A percentile compares a stretch with the other conserved stretches of the same genome.
Evolutionary conservation across 768 basidiomycete species (phyloP).

Genomic region (Epithele typhae): DNA sequence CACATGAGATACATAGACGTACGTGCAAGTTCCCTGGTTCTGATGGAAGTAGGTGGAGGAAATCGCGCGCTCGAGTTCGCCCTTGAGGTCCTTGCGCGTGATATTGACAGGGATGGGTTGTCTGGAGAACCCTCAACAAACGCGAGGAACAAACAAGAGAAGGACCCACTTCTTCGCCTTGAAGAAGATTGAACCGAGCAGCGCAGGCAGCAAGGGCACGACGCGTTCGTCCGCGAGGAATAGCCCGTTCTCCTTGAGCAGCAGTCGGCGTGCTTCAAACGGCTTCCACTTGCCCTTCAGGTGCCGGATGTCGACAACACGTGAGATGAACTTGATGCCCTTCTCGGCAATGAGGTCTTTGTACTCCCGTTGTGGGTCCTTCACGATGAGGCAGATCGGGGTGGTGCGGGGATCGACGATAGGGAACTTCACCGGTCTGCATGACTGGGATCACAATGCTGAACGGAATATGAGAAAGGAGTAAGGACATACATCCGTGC

Average conservation of each 20-base stretch:
- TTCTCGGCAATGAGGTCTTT: slow-evolving; percentile 83
- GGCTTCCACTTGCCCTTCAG: slow-evolving; percentile 91
- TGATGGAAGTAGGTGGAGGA: slow-evolving; percentile 95
- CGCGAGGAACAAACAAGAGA: slow-evolving; percentile 5
- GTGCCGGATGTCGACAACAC: slow-evolving; percentile 89
- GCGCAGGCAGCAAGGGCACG: slow-evolving; percentile 77
- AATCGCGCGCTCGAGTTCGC: slow-evolving; percentile 88
- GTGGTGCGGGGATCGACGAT: slow-evolving; percentile 79
- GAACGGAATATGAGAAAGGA: too few species aligned
- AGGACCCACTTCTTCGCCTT: slow-evolving; percentile 86
- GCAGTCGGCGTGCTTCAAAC: slow-evolving; percentile 74
- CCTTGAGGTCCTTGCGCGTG: slow-evolving; percentile 84
- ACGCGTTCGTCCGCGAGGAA: slow-evolving; percentile 94
- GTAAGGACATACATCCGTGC: slow-evolving; percentile 65
- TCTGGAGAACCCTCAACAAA: slow-evolving; percentile 35
- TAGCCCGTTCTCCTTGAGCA: slow-evolving; percentile 85
- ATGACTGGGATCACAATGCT: too few species aligned
- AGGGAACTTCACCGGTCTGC: slow-evolving; percentile 73
- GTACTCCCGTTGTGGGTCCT: slow-evolving; percentile 94
- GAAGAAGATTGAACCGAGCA: slow-evolving; percentile 90
- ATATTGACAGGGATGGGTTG: slow-evolving; percentile 95
- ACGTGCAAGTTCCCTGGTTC: slow-evolving; percentile 91
- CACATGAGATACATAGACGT: slow-evolving; percentile 30
- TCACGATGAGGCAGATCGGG: slow-evolving; percentile 86
- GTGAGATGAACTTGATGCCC: slow-evolving; percentile 83